phyloP scores from a whole-genome alignment of 352 stramenopile species.

The Peronospora belbahrii region DNA sequence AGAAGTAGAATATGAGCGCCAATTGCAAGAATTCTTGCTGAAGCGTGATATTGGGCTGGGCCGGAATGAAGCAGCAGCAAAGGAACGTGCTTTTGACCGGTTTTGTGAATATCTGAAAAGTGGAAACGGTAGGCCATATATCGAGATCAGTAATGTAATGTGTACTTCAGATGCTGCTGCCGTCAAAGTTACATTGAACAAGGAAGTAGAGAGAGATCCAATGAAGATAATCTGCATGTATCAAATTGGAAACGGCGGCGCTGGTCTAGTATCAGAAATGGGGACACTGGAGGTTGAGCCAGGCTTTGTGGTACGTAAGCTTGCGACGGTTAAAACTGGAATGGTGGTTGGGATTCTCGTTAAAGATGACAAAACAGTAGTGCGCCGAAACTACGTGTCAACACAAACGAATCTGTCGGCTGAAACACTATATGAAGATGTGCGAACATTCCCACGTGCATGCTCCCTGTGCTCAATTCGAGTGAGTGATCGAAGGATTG shows the following conservation, averaged over 20 bases:
- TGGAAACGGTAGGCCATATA: not conserved
- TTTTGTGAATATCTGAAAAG: constrained; percentile 1
- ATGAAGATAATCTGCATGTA: constrained; percentile 13
- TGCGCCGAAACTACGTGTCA: constrained; percentile 8
- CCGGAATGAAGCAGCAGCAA: not conserved
- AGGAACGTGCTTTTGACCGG: constrained; percentile 1
- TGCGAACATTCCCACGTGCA: constrained; percentile 7
- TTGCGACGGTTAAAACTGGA: constrained; percentile 9
- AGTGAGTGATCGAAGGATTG: constrained; percentile 11
- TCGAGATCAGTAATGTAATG: constrained; percentile 2
- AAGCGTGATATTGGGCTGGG: not conserved
- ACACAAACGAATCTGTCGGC: not conserved
- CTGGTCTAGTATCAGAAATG: not conserved
- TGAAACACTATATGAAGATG: not conserved
- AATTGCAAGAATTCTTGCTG: not conserved
- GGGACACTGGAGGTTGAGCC: constrained; percentile 15
- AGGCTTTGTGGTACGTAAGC: constrained; percentile 2
- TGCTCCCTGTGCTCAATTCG: constrained; percentile 16
- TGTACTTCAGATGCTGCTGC: not conserved
- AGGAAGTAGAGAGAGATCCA: constrained; percentile 16
- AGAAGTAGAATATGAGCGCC: not conserved
- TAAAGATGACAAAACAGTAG: constrained; percentile 7
- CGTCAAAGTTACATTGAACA: constrained; percentile 5
- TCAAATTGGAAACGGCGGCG: not conserved
- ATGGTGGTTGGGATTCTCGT: constrained; percentile 9